Conservation (phyloP, 192 early-diverging fungal genomes). For the Podila epicladia region DNA sequence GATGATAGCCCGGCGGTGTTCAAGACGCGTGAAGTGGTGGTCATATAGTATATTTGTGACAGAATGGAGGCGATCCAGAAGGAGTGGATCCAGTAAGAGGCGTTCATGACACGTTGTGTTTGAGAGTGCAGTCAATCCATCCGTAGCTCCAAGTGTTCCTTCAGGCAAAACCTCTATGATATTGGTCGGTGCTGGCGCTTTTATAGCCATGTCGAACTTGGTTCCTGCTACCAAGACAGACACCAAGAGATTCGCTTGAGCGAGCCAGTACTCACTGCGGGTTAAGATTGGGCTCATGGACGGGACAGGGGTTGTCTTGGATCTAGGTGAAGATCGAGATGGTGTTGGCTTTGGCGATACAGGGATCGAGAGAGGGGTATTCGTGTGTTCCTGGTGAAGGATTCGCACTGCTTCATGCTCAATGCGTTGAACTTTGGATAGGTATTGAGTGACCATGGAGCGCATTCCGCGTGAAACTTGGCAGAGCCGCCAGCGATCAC, state of each 20-base stretch:
- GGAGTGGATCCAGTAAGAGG: slow-evolving; percentile 1
- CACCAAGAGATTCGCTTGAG: slow-evolving; percentile 31
- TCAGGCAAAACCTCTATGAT: not conserved
- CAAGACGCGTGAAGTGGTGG: slow-evolving; percentile 20
- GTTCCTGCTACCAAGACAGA: slow-evolving; percentile 24
- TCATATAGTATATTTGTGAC: slow-evolving; percentile 36
- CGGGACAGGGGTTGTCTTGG: not conserved
- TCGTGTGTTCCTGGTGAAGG: slow-evolving; percentile 28
- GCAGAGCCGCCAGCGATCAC: slow-evolving; percentile 29
- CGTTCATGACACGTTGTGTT: not conserved
- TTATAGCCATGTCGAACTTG: slow-evolving; percentile 4
- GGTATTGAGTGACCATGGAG: slow-evolving; percentile 2
- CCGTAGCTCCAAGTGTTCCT: not conserved
- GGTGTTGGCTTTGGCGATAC: too few species aligned
- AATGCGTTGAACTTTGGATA: slow-evolving; percentile 25
- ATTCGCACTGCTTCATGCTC: slow-evolving; percentile 22
- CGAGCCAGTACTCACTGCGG: slow-evolving; percentile 27
- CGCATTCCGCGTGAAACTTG: slow-evolving; percentile 23
- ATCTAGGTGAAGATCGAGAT: too few species aligned
- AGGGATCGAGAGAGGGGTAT: too few species aligned
- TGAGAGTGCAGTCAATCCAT: not conserved
- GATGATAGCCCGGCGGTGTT: slow-evolving; percentile 39
- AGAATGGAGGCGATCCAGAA: slow-evolving; percentile 26
- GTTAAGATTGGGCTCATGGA: not conserved
- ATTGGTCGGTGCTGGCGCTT: not conserved